A percentile compares a stretch with the other conserved stretches of the same genome.
Conservation (phyloP, 306 rosid species). For the Cicer yamashitae region DNA sequence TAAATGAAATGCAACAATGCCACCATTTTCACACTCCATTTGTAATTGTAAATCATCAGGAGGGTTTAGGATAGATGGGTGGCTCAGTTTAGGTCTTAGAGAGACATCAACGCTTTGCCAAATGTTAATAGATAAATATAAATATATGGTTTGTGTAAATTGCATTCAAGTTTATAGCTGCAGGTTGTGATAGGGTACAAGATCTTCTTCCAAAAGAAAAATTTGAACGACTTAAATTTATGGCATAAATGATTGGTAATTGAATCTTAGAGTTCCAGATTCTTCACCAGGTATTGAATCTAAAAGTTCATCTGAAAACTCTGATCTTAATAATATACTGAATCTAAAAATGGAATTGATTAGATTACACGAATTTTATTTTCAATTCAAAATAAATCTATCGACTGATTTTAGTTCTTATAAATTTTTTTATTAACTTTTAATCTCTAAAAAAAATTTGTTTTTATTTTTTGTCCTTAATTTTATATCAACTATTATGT, state of each 20-base stretch:
- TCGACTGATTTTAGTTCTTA: no score
- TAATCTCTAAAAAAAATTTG: no score
- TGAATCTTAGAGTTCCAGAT: not conserved
- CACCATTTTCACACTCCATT: constrained; percentile 32
- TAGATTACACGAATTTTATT: no score
- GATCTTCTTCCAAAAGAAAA: not conserved
- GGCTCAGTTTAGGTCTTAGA: constrained; percentile 44
- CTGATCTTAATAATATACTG: not conserved
- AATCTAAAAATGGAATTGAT: not conserved
- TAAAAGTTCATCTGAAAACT: not conserved
- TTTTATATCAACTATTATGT: no score
- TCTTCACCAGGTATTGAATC: not conserved
- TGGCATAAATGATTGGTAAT: not conserved
- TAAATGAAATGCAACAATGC: constrained; percentile 21
- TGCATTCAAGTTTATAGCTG: constrained; percentile 18
- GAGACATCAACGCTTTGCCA: constrained; percentile 53
- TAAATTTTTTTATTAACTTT: no score
- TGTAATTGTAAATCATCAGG: constrained; percentile 33
- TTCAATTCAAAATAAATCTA: not conserved
- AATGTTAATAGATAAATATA: constrained; percentile 56
- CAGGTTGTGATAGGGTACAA: not conserved
- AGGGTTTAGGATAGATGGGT: constrained; percentile 36
- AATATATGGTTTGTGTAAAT: constrained; percentile 42
- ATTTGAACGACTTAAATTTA: not conserved
- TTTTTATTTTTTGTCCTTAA: no score